These are phyloP conservation scores for Tuber brumale DNA, from an alignment of 495 filamentous ascomycete genomes.

Conservation along the genomic window DNA sequence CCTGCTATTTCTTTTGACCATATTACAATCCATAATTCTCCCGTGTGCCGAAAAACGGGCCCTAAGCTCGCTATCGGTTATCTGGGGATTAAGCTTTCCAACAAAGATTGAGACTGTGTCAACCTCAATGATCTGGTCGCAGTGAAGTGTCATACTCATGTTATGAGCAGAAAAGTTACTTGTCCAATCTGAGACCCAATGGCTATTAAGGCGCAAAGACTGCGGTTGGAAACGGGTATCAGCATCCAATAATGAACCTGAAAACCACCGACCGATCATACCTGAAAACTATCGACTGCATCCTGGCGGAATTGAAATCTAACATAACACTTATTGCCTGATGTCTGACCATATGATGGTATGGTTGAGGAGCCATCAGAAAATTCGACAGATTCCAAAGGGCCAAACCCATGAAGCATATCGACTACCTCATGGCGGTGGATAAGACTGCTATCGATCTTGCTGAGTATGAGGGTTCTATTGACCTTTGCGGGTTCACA, in stretches of 20 bases:
- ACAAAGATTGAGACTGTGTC: constrained; percentile 37
- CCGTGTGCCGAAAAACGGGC: constrained; percentile 34
- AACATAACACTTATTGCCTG: constrained; percentile 34
- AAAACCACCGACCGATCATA: not conserved
- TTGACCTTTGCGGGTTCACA: constrained; percentile 41
- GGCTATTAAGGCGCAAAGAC: constrained; percentile 36
- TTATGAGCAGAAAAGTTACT: constrained; percentile 33
- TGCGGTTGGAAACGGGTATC: constrained; percentile 10
- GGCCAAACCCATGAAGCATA: constrained; percentile 37
- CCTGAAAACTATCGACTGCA: constrained; percentile 40
- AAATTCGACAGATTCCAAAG: constrained; percentile 38
- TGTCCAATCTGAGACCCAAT: constrained; percentile 39
- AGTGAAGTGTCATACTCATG: constrained; percentile 23
- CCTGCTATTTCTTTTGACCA: constrained; percentile 36
- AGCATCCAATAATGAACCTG: not conserved
- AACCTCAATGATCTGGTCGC: constrained; percentile 20
- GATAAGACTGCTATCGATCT: constrained; percentile 29
- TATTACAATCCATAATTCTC: constrained; percentile 36
- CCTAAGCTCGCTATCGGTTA: constrained; percentile 28
- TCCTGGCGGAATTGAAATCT: constrained; percentile 39
- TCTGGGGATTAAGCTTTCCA: constrained; percentile 38
- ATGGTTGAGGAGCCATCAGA: constrained; percentile 26
- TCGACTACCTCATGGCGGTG: constrained; percentile 26
- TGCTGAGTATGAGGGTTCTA: constrained; percentile 35
- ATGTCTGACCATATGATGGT: constrained; percentile 32